Conservation (phyloP, 257 asterid genomes). For the Anisodus tanguticus region DNA sequence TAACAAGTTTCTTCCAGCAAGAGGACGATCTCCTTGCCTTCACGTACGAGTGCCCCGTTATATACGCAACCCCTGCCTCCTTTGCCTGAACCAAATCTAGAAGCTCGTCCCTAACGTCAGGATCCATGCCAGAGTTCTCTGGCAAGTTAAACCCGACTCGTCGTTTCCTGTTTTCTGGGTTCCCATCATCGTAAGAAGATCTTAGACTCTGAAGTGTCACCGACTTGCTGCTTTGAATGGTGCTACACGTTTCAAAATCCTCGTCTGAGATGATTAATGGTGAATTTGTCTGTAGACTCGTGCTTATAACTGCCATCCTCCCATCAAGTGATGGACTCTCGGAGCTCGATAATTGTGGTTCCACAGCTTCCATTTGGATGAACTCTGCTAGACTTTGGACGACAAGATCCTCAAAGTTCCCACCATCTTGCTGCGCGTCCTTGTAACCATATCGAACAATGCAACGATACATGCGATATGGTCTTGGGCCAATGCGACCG, state of each 20-base stretch:
- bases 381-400: slow-evolving; percentile 88
- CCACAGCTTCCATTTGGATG: slow-evolving; percentile 89
- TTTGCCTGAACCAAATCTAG: slow-evolving; percentile 78
- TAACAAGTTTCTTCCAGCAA: slow-evolving; percentile 67
- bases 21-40: slow-evolving; percentile 81
- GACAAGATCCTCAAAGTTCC: slow-evolving; percentile 73
- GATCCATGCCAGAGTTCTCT: slow-evolving; percentile 61
- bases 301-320: slow-evolving; percentile 93
- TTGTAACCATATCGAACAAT: slow-evolving; percentile 90
- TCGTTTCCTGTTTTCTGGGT: slow-evolving; percentile 67
- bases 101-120: slow-evolving; percentile 77
- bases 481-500: slow-evolving; percentile 91
- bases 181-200: slow-evolving; percentile 72
- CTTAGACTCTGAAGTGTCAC: slow-evolving; percentile 68
- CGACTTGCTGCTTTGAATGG: slow-evolving; percentile 74
- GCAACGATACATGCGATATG: slow-evolving; percentile 94
- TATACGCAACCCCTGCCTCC: slow-evolving; percentile 90
- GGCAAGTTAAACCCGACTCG: slow-evolving; percentile 67
- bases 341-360: slow-evolving; percentile 67
- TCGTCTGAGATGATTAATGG: slow-evolving; percentile 55
- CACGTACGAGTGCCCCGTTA: slow-evolving; percentile 89
- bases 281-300: slow-evolving; percentile 49
- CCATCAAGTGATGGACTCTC: slow-evolving; percentile 74
- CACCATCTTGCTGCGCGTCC: slow-evolving; percentile 79
- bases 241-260: slow-evolving; percentile 39